Percentiles rank a stretch among this genome's conserved stretches.
Evolutionary conservation across 305 asterid species (phyloP).

Genomic region (Striga hermonthica): DNA sequence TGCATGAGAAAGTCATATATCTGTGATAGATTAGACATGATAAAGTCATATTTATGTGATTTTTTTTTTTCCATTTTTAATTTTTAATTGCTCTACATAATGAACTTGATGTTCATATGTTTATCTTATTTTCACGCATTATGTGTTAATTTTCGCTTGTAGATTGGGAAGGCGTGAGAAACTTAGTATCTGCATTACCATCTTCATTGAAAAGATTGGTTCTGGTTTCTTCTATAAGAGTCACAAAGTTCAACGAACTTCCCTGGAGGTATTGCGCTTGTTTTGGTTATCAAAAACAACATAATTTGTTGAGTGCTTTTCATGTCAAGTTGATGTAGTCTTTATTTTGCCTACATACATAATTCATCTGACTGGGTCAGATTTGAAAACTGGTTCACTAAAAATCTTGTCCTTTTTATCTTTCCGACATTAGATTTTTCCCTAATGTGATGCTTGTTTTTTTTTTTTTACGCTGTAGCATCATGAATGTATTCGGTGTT

Average conservation of each 20-base stretch:
- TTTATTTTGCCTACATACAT: neutral
- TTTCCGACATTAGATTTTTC: neutral
- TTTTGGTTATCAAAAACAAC: constrained; percentile 5
- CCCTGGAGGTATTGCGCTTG: constrained; percentile 81
- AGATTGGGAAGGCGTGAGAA: constrained; percentile 98
- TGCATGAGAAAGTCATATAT: no score
- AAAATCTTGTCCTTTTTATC: constrained; percentile 5
- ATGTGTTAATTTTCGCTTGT: constrained; percentile 24
- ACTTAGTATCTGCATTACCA: constrained; percentile 75
- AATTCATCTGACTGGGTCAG: neutral
- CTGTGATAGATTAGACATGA: no score
- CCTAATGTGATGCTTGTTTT: constrained; percentile 22
- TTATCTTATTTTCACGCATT: constrained; percentile 1
- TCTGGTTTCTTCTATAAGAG: constrained; percentile 94
- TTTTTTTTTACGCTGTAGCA: constrained; percentile 43
- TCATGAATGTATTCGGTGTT: constrained; percentile 96
- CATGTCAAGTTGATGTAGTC: neutral
- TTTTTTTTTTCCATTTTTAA: no score
- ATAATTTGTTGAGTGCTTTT: constrained; percentile 3
- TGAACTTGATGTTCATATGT: constrained; percentile 3
- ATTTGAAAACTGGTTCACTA: no score
- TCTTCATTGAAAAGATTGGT: constrained; percentile 66
- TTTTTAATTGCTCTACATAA: no score
- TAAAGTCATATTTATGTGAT: no score
- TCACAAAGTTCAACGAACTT: constrained; percentile 77